Evolutionary conservation across 441 rosid species (phyloP), one percentile per base, ranked within the genome.

Genomic region (Jatropha multifida): DNA sequence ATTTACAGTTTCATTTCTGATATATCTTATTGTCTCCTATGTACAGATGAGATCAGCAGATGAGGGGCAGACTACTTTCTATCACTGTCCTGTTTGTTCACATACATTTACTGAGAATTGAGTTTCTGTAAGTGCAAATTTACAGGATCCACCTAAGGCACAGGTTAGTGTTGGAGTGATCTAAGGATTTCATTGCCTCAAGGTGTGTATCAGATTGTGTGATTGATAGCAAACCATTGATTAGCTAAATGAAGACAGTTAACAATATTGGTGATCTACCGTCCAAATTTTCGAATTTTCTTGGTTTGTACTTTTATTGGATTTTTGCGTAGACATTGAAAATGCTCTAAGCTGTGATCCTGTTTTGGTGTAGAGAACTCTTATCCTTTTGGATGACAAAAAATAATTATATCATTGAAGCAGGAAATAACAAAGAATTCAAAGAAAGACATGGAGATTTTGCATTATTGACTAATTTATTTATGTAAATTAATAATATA

Each of bases 11-110:
- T 40, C 59, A 32, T 23, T 60, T 4, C 49, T 75, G 12, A 32
- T 27, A 55, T 41, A 55, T 71, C 62, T 26, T 2, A 54, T 52
- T 11, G 37, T 65, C 63, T 64, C 42, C 5, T 23, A 8, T 65
- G 15, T 51, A n/a, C 87, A 90, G 92, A 83, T 83, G 85, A 86
- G 92, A 83, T 90, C 94, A 17, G 92, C 92, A 2, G 92, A 87
- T 74, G 92, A 88, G 76, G 94, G 94, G 54, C 89, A 85, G 60
- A 87, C 92, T 6, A 86, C 87, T 44, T 85, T 83, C 74, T 85
- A 80, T 63, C 71, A 70, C 1, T 88, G 92, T 76, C 82, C 88
- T 14, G 74, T 73, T 18, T 90, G 90, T 61, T 70, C 78, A 17
- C 80, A 79, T 49, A 76, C 81, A 13, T 77, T 79, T 64, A 78